A percentile compares a stretch with the other conserved stretches of the same genome.
These are phyloP conservation scores for Suillus bovinus DNA, from an alignment of 768 basidiomycete genomes.

Conservation along the genomic window DNA sequence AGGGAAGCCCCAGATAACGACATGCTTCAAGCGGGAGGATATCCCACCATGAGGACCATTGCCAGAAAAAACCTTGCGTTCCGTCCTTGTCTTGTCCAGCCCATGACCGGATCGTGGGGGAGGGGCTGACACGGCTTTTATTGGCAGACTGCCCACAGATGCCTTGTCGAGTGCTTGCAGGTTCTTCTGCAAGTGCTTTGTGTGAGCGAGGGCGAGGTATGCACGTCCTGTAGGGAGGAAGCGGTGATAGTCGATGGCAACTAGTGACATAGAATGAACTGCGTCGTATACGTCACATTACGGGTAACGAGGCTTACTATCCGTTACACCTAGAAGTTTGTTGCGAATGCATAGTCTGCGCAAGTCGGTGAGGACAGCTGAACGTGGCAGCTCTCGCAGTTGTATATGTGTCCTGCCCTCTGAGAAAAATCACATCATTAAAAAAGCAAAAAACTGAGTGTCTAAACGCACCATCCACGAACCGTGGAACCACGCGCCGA, in stretches of 20 bases:
- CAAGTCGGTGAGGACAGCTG: constrained; percentile 58
- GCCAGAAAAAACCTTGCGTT: neutral
- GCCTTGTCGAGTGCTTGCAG: constrained; percentile 43
- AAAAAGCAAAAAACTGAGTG: neutral
- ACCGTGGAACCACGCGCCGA: constrained; percentile 14
- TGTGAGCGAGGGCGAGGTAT: constrained; percentile 51
- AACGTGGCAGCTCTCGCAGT: constrained; percentile 49
- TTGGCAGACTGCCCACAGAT: constrained; percentile 45
- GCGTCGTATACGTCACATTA: neutral
- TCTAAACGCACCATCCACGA: constrained; percentile 18
- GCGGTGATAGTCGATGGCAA: constrained; percentile 57
- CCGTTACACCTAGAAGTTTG: constrained; percentile 45
- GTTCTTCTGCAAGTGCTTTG: constrained; percentile 44
- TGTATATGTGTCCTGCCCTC: constrained; percentile 43
- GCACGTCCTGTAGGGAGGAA: constrained; percentile 64
- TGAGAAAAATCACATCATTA: constrained; percentile 10
- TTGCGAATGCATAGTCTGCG: constrained; percentile 42
- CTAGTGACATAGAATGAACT: constrained; percentile 33
- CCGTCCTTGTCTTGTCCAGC: constrained; percentile 29
- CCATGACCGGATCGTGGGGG: constrained; percentile 27
- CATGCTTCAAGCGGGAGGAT: constrained; percentile 48
- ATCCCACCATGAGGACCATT: constrained; percentile 56
- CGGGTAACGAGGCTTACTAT: constrained; percentile 27
- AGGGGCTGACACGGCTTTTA: constrained; percentile 37
- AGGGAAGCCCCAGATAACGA: constrained; percentile 64